Conservation (phyloP, 345 rosid species). For the Triadica sebifera region DNA sequence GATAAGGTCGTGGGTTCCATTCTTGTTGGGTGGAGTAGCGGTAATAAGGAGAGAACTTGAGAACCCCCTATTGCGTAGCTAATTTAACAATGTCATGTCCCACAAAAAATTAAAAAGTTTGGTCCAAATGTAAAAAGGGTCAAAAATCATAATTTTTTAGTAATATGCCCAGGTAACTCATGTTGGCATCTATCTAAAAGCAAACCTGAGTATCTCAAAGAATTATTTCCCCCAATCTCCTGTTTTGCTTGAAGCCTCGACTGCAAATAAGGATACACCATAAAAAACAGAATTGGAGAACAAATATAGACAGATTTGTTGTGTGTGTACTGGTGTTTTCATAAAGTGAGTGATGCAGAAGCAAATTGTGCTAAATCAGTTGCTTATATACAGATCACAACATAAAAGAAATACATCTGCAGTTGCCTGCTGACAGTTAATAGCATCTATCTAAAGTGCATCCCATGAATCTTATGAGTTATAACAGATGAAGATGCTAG, state of each 20-base stretch:
- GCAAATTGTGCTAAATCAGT: neutral
- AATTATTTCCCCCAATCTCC: constrained; percentile 57
- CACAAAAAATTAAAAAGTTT: neutral
- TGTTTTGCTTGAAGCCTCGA: constrained; percentile 76
- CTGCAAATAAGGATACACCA: constrained; percentile 35
- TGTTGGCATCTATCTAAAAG: neutral
- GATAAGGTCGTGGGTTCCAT: neutral
- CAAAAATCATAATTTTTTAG: neutral
- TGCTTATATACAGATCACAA: neutral
- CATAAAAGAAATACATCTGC: neutral
- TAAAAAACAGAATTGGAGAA: constrained; percentile 4
- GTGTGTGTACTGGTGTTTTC: neutral
- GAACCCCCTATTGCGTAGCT: neutral
- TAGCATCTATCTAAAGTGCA: neutral
- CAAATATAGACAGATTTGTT: neutral
- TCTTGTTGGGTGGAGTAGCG: neutral
- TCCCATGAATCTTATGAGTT: neutral
- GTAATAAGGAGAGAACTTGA: neutral
- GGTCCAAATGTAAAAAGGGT: neutral
- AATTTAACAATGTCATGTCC: neutral
- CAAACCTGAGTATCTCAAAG: constrained; percentile 62
- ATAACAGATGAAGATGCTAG: neutral
- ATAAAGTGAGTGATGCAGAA: neutral
- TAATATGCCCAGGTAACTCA: neutral
- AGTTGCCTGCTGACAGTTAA: neutral